Evolutionary conservation across 108 stramenopile genomes (phyloP), one percentile per base, ranked within the genome.

Genomic region (Pseudonitzschia pungens): DNA sequence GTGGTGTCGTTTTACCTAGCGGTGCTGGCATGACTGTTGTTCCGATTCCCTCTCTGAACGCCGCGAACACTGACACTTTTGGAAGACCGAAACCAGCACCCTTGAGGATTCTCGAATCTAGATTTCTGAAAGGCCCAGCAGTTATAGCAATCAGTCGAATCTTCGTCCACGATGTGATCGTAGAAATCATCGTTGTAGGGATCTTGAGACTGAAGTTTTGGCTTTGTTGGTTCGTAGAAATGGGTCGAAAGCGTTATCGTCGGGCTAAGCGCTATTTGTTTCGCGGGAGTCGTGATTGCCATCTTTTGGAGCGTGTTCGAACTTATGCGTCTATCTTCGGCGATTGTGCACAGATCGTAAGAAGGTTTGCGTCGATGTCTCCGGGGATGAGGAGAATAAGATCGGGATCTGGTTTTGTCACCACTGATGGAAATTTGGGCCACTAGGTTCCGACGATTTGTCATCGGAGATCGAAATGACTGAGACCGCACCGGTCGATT

Each of bases 291-390:
- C 11, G 32, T 62, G 31, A 62, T 62, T 31, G 60, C 36, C 32
- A 62, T 62, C 36, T 62, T 31, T 18, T 33, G 36, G 32, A 62
- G 36, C 4, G 60, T 40, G 29, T 62, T 62, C 8, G 60, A 62
- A 40, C 60, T 62, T 6, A 62, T 62, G n/a, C 32, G 26, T 14
- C 60, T 31, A 15, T 62, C 36, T 8, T 62, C 60, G 32, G 60
- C 14, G 15, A 62, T 62, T 12, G 60, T 62, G n/a, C 33, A 33
- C 36, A 62, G 40, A 62, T 62, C 60, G 60, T n/a, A 20, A 0
- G 60, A 62, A 33, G n/a, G 60, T 33, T 33, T 24, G 60, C 60
- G 60, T 4, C 36, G 60, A 62, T 33, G 60, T 0, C 29, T 5
- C n/a, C 29, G 24, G 27, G 57, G 53, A 26, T 18, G 18, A 12